Base-by-base conservation (phyloP, 2,329 filamentous ascomycete species). In the Ascocoryne sarcoides region DNA sequence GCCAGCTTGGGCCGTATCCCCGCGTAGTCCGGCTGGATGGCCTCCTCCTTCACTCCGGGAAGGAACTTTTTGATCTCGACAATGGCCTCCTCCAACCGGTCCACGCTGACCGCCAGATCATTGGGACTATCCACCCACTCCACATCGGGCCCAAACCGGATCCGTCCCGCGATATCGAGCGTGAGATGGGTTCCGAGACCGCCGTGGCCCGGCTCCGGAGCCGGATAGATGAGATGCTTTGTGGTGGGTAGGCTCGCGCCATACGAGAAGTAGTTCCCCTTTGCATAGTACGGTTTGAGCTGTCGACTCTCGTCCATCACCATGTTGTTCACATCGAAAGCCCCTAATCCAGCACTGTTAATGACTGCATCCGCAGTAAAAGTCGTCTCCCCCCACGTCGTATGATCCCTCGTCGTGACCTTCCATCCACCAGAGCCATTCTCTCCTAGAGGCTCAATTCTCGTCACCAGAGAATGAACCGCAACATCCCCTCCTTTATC, bases 181-280 rank as follows among this genome's bases (percentile, higher is more conserved):
- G 92, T 98, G 14, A 98, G 69, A 62, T 98, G 92, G 0, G 92
- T 96, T 35, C 92, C 92, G 0, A 98, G 67, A 0, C 92, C 90
- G 37, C 78, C 89, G 16, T 81, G 75, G 2, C 89, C 89, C 0
- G 88, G 83, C 7, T 84, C 70, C 0, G 90, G 88, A 0, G 84
- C 88, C 0, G 92, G 92, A 58, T 96, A 98, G 37, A 98, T 70
- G 16, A 98, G 75, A 9, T 89, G 77, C 30, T 65, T 70, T 0
- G 87, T 88, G 2, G 55, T 57, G 0, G 87, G 89, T 1, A 58
- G 57, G 0, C 79, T 75, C 1, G 76, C 67, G 0, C 72, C 64
- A 65, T 95, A 96, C 20, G 82, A 84, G 65, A 93, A 96, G 67
- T 98, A 98, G 45, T 86, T 90, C 1, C 92, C 92, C 66, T 98